Evolutionary conservation across 73 alveolate species (phyloP).

Genomic region (Paramecium tetraurelia): DNA sequence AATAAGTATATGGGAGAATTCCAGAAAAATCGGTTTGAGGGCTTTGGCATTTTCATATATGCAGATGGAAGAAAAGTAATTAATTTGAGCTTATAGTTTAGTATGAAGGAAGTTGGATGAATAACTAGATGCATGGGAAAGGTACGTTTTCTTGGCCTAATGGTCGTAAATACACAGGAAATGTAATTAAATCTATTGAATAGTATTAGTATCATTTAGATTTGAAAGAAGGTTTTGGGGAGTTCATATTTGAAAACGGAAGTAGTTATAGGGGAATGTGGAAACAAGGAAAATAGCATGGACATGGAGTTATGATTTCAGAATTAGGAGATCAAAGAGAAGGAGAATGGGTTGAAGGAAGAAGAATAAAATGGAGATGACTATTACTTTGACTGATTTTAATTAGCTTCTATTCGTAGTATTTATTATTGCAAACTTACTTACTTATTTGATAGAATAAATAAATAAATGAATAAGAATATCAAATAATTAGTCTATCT

Average conservation of each 20-base stretch:
- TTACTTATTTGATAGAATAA: background rate
- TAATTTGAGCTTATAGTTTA: background rate
- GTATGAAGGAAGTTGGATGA: slow-evolving; percentile 59
- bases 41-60: slow-evolving; percentile 50
- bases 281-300: slow-evolving; percentile 52
- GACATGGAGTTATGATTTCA: slow-evolving; percentile 28
- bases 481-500: background rate
- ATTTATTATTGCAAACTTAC: background rate
- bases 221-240: slow-evolving; percentile 20
- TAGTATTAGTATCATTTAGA: background rate
- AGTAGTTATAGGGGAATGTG: slow-evolving; percentile 45
- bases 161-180: slow-evolving; percentile 35
- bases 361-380: slow-evolving; percentile 53
- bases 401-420: background rate
- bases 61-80: slow-evolving; percentile 56
- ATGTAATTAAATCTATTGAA: background rate
- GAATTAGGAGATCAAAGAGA: slow-evolving; percentile 8
- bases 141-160: background rate
- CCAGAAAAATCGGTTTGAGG: slow-evolving; percentile 35
- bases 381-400: background rate
- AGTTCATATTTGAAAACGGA: background rate
- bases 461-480: background rate
- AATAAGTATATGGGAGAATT: slow-evolving; percentile 58
- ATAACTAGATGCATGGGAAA: background rate
- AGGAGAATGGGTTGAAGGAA: slow-evolving; percentile 55